A percentile compares a stretch with the other conserved stretches of the same genome.
phyloP scores from a whole-genome alignment of 23 red algal genomes.

The Gracilaria domingensis region DNA sequence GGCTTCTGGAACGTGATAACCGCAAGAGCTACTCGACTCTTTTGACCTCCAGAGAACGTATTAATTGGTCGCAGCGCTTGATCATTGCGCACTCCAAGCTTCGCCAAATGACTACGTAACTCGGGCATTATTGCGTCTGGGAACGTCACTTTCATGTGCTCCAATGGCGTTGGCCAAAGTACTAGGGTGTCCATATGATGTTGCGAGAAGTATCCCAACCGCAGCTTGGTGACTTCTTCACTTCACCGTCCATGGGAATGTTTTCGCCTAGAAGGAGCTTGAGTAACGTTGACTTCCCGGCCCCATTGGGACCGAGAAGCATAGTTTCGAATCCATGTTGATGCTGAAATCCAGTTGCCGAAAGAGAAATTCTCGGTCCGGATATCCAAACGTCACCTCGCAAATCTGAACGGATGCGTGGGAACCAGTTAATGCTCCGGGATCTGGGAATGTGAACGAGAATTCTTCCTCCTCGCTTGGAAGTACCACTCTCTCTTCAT shows the following conservation, averaged over 20 bases:
- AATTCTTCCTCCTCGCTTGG: constrained; percentile 92
- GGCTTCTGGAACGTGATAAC: constrained; percentile 84
- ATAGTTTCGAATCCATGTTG: constrained; percentile 82
- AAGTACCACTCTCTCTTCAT: constrained; percentile 82
- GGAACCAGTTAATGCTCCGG: constrained; percentile 81
- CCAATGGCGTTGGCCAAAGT: constrained; percentile 87
- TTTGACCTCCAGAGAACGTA: constrained; percentile 92
- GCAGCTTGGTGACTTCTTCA: constrained; percentile 82
- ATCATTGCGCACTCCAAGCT: constrained; percentile 82
- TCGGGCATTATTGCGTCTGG: constrained; percentile 74
- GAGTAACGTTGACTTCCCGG: constrained; percentile 93
- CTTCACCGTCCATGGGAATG: constrained; percentile 78
- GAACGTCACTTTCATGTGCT: constrained; percentile 92
- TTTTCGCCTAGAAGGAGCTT: constrained; percentile 93
- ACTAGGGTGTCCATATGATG: constrained; percentile 96
- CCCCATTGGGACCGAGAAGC: constrained; percentile 88
- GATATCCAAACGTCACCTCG: constrained; percentile 87
- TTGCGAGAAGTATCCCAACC: constrained; percentile 95
- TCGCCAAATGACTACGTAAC: constrained; percentile 78
- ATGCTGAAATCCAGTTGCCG: constrained; percentile 87
- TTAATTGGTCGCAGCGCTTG: constrained; percentile 89
- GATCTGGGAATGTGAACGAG: constrained; percentile 87
- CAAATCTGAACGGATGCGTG: constrained; percentile 85
- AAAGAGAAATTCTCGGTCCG: constrained; percentile 51
- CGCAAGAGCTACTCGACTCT: constrained; percentile 91